These are phyloP conservation scores for Colletotrichum coccodes DNA, from an alignment of 2,329 filamentous ascomycete species.

Conservation along the genomic window DNA sequence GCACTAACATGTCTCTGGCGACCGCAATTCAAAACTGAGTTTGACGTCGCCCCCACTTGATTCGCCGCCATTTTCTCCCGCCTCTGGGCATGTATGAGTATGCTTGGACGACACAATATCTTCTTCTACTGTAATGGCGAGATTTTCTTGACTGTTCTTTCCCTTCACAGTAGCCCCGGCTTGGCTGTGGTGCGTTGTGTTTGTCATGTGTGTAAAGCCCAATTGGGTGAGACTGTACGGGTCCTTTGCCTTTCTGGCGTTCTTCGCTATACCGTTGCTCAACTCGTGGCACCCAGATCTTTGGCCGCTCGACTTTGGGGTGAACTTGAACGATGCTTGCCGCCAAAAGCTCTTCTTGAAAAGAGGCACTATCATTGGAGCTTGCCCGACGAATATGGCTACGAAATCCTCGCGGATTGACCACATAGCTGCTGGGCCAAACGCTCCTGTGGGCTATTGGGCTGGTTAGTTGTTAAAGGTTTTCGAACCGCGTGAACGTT, in stretches of 20 bases:
- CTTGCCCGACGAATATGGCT: conserved; percentile 40
- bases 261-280: conserved; percentile 21
- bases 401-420: conserved; percentile 49
- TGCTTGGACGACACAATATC: too few relatives aligned
- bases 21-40: too few relatives aligned
- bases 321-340: conserved; percentile 4
- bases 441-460: conserved; percentile 5
- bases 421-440: conserved; percentile 43
- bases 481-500: not conserved
- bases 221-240: conserved; percentile 36
- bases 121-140: too few relatives aligned
- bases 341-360: conserved; percentile 39
- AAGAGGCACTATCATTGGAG: not conserved
- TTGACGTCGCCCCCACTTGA: too few relatives aligned
- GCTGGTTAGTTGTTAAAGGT: not conserved
- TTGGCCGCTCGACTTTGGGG: conserved; percentile 15
- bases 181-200: too few relatives aligned
- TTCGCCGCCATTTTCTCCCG: too few relatives aligned
- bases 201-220: conserved; percentile 25
- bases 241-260: conserved; percentile 31
- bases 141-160: too few relatives aligned
- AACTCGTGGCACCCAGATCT: conserved; percentile 31
- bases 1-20: too few relatives aligned
- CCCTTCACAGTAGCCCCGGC: too few relatives aligned
- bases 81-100: too few relatives aligned